These are phyloP conservation scores for Fusarium chaquense DNA, from an alignment of 2,329 filamentous ascomycete genomes.

Conservation along the genomic window DNA sequence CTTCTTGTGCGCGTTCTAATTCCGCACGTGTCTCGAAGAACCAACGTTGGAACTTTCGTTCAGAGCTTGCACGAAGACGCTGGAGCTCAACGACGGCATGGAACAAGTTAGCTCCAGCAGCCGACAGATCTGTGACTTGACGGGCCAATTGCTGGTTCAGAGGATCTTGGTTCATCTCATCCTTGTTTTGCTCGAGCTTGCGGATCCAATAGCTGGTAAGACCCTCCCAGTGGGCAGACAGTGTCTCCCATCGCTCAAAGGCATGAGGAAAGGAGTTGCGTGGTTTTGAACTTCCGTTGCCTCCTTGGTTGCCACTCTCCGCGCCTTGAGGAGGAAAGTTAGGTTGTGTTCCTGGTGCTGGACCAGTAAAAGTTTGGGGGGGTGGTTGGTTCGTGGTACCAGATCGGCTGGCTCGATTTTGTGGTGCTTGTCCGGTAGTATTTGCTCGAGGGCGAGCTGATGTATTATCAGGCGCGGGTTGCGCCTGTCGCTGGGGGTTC, in stretches of 20 bases:
- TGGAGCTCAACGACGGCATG: conserved; percentile 98
- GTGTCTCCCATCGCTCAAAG: conserved; percentile 96
- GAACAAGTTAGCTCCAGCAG: conserved; percentile 95
- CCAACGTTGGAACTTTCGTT: conserved; percentile 98
- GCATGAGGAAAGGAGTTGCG: conserved; percentile 91
- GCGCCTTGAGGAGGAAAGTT: conserved; percentile 32
- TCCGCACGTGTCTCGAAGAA: conserved; percentile 95
- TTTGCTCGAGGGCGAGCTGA: conserved; percentile 46
- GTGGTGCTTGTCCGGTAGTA: conserved; percentile 45
- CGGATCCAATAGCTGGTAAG: conserved; percentile 98
- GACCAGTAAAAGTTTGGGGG: conserved; percentile 41
- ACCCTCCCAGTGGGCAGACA: conserved; percentile 98
- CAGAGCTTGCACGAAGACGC: conserved; percentile 90
- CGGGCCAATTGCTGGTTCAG: conserved; percentile 89
- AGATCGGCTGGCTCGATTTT: conserved; percentile 40
- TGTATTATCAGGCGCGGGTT: conserved; percentile 45
- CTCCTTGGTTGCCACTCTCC: conserved; percentile 36
- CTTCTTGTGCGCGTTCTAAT: conserved; percentile 85
- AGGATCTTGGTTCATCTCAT: conserved; percentile 84
- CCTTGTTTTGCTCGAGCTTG: conserved; percentile 88
- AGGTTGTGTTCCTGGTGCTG: conserved; percentile 34
- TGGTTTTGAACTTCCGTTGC: conserved; percentile 53
- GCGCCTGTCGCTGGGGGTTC: conserved; percentile 52
- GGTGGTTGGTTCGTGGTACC: conserved; percentile 29
- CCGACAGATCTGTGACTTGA: conserved; percentile 96